Base-by-base conservation (phyloP, 768 basidiomycete species). In the Pulveroboletus sp. region DNA sequence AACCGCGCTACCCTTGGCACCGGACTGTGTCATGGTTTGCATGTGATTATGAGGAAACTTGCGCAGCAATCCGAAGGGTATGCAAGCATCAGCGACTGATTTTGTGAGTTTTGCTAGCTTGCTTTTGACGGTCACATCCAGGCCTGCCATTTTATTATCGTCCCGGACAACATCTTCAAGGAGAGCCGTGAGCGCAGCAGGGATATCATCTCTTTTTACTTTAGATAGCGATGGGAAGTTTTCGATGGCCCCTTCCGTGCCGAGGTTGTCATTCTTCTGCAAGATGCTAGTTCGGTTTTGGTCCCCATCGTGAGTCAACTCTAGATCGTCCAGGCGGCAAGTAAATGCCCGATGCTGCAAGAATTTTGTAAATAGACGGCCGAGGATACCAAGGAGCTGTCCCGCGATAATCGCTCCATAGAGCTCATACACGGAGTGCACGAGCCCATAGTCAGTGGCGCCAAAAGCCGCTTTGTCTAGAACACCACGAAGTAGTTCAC, bases 31-130 rank as follows among this genome's bases (percentile, higher is more conserved):
- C 96, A 98, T 98, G 39, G 87, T 83, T 68, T 98, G 95, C 96
- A 98, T 98, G 80, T 98, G 85, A 71, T 99, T 99, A 63, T 92
- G 83, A 35, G 96, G 96, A 75, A 99, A 99, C 54, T 87, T 84
- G 60, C 94, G 91, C 58, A 93, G 77, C 41, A 99, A 81, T 29
- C 88, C 88, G 42, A 79, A 74, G 12, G 95, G 96, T 59, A 98
- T 80, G 63, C 87, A 88, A 6, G 82, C 78, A 60, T 96, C 88
- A 49, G 91, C 89, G 59, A 97, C 89, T 13, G 89, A 84, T 43
- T 90, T 86, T 17, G 93, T 96, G 49, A 97, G 83, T 65, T 87
- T 86, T 36, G 86, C 80, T 49, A 93, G 75, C 62, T 85, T 89
- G 51, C 79, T 83, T 74, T 94, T 93, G 60, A 93, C 89, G 13